Evolutionary conservation across 2,329 filamentous ascomycete species (phyloP).

Genomic region (Talaromyces sp.): DNA sequence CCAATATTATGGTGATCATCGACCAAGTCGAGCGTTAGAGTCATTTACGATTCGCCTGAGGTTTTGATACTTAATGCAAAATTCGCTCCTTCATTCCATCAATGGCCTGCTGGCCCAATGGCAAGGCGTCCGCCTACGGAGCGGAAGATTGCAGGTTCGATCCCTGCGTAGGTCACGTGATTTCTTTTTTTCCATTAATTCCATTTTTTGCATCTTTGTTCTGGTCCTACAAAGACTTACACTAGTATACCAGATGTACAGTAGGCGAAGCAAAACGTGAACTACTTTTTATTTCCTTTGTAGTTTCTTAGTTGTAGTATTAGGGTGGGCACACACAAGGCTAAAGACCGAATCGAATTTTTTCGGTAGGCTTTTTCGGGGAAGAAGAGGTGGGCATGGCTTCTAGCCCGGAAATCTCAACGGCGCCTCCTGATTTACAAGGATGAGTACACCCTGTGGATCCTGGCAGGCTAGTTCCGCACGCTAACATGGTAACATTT

Average conservation of each 20-base stretch:
- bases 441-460: background rate
- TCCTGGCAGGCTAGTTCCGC: background rate
- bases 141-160: conserved; percentile 15
- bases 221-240: too few species aligned
- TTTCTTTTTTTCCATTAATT: background rate
- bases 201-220: background rate
- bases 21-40: background rate
- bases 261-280: background rate
- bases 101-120: conserved; percentile 17
- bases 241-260: background rate
- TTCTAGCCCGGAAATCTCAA: background rate
- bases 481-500: background rate
- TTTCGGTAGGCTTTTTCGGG: background rate
- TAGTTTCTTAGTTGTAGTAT: background rate
- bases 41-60: background rate
- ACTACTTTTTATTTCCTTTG: background rate
- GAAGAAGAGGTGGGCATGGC: background rate
- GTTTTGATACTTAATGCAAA: background rate
- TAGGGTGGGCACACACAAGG: background rate
- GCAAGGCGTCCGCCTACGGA: conserved; percentile 19
- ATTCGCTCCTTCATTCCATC: background rate
- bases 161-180: conserved; percentile 7
- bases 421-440: background rate
- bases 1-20: background rate
- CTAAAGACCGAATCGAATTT: background rate